These are phyloP conservation scores for Exserohilum turcica DNA, from an alignment of 2,329 filamentous ascomycete species.

Conservation along the genomic window DNA sequence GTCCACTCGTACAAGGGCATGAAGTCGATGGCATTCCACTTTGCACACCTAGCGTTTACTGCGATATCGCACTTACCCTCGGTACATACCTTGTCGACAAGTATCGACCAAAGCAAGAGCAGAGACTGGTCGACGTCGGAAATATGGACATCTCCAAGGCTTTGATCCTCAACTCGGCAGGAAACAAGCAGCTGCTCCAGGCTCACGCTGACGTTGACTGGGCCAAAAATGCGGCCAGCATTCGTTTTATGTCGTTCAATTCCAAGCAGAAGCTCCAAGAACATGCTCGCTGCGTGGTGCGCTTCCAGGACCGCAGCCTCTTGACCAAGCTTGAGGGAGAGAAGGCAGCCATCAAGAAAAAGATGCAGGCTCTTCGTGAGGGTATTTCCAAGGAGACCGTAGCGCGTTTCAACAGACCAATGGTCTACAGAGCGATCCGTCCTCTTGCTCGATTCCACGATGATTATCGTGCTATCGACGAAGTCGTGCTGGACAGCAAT, in stretches of 20 bases:
- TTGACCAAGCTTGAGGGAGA: no score
- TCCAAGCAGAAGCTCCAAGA: conserved; percentile 17
- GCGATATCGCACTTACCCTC: conserved; percentile 43
- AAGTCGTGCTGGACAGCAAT: conserved; percentile 22
- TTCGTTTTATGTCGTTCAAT: conserved; percentile 22
- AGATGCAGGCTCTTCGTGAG: conserved; percentile 1
- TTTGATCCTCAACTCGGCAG: conserved; percentile 10
- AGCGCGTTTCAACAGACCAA: conserved; percentile 11
- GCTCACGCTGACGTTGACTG: conserved; percentile 17
- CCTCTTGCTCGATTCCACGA: conserved; percentile 15
- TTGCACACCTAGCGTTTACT: conserved; percentile 31
- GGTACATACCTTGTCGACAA: conserved; percentile 24
- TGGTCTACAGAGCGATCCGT: conserved; percentile 9
- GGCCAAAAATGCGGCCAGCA: conserved; percentile 8
- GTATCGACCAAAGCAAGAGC: background rate
- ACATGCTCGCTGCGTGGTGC: conserved; percentile 12
- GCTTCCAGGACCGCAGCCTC: no score
- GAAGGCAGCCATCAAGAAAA: conserved; percentile 4
- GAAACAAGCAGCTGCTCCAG: conserved; percentile 16
- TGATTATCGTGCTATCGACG: conserved; percentile 19
- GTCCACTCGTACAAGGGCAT: conserved; percentile 19
- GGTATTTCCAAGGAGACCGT: conserved; percentile 6
- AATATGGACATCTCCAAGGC: conserved; percentile 21
- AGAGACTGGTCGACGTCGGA: conserved; percentile 10
- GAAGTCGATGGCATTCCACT: conserved; percentile 21